Evolutionary conservation across 1,284 basidiomycete species (phyloP), one percentile per base, ranked within the genome.

Genomic region (Pseudozyma tsukubaensis): DNA sequence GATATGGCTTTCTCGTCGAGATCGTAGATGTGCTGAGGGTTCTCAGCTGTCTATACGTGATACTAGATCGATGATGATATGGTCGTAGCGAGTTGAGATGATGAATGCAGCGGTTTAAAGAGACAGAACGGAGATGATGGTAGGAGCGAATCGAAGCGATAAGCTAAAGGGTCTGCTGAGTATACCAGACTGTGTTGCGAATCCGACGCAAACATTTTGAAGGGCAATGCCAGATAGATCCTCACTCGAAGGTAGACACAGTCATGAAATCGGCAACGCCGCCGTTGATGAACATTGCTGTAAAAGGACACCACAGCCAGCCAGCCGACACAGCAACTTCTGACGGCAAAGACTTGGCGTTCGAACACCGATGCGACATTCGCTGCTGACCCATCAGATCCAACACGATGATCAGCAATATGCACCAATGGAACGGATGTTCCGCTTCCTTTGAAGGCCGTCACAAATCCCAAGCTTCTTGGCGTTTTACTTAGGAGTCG

Each of bases 381-480:
- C 24, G 21, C 21, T 32, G 50, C 50, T 52, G 39, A 52, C 39
- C 39, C 10, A 51, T 18, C 37, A 24, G 24, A 29, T 3, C 24
- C 6, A 36, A 3, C 11, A 39, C 19, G 50, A 52, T 12, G 51
- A 53, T 42, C 24, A 34, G 40, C 29, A 7, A 40, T 29, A 29
- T 24, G 35, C 9, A 19, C 24, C 39, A 32, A n/a, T 3, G 39
- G 40, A 53, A 42, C 39, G 51, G 40, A 53, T 53, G 29, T 43
- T 44, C 42, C 52, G 32, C 32, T 34, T 42, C 9, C 14, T n/a
- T 18, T 3, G 4, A 14, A 35, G 42, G 32, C 42, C 29, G 52
- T 43, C 24, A 6, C 24, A 21, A 39, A 50, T 21, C 18, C 67
- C 61, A 70, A 70, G 67, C n/a, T 56, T 59, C 67, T 70, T 70